Evolutionary conservation across 305 asterid species (phyloP), one percentile per base, ranked within the genome.

Genomic region (Fraxinus velutina): DNA sequence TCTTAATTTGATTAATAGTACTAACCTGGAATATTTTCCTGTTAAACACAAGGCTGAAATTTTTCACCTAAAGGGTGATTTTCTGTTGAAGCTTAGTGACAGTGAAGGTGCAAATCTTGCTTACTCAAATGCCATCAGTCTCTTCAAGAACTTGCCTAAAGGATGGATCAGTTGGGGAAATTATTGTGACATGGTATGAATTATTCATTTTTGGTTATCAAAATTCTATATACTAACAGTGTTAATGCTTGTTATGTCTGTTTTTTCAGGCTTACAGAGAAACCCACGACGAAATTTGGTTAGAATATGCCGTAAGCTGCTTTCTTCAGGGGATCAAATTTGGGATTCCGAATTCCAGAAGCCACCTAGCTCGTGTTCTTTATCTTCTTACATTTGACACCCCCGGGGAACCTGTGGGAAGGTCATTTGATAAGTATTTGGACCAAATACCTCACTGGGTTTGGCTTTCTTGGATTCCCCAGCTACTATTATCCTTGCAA

Each of bases 141-240:
- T 93, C 86, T 96, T 90, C 93, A 96, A 93, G 92, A 93, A 89
- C 89, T 88, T 94, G 94, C 98, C 98, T 9, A 96, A 94, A 88
- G 99, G 98, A 79, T 96, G 99, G 99, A 93, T 96, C 87, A 93
- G 98, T 87, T 96, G 98, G 98, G 98, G 99, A 89, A 94, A 87
- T 84, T 96, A 93, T 88, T 96, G 99, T 86, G 98, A 96, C 86
- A 92, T 93, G 98, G 99, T 94, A 88, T 77, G 92, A 76, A 78
- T 52, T n/a, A 10, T 78, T 79, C 42, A 19, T 79, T 22, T 81
- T 83, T 79, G 74, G 62, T 80, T 79, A n/a, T 62, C 15, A 24
- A 17, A 72, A 2, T 73, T 77, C 36, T 44, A 75, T 81, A 78
- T 79, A n/a, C 34, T 44, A 19, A 21, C 77, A 47, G 78, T 68